Evolutionary conservation across 768 basidiomycete species (phyloP).

Genomic region (Boletus pseudopeckii): DNA sequence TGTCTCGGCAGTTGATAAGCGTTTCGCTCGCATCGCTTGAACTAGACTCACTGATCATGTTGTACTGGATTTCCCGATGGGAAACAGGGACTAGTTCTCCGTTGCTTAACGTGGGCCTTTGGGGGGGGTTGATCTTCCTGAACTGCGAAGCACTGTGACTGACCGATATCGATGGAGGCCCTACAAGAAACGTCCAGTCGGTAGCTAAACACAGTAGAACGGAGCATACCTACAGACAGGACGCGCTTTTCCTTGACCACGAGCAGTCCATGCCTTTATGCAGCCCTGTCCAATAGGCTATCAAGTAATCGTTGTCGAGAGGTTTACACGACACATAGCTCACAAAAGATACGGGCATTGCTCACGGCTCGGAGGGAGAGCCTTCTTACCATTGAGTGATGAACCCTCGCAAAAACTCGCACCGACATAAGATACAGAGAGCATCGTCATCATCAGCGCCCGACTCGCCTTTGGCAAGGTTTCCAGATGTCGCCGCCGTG

Average conservation of each 20-base stretch:
- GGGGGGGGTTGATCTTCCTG: slow-evolving; percentile 35
- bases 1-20: slow-evolving; percentile 19
- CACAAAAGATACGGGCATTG: slow-evolving; percentile 79
- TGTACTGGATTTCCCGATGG: slow-evolving; percentile 59
- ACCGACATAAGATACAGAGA: slow-evolving; percentile 67
- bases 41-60: slow-evolving; percentile 46
- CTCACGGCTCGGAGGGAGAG: neutral
- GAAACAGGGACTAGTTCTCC: slow-evolving; percentile 55
- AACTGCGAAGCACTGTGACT: slow-evolving; percentile 61
- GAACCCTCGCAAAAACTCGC: slow-evolving; percentile 67
- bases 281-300: slow-evolving; percentile 38
- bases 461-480: slow-evolving; percentile 52
- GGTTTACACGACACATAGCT: slow-evolving; percentile 40
- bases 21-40: neutral
- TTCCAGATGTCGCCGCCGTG: slow-evolving; percentile 72
- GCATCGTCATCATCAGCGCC: slow-evolving; percentile 51
- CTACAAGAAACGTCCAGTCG: slow-evolving; percentile 32
- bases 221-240: slow-evolving; percentile 74
- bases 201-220: neutral
- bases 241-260: slow-evolving; percentile 60
- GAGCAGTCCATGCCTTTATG: slow-evolving; percentile 63
- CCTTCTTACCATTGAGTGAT: slow-evolving; percentile 66
- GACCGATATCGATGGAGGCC: slow-evolving; percentile 49
- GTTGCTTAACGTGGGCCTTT: slow-evolving; percentile 31
- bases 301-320: neutral